Evolutionary conservation across 179 eudicot species (phyloP), one percentile per base, ranked within the genome.

Genomic region (Silene vulgaris): DNA sequence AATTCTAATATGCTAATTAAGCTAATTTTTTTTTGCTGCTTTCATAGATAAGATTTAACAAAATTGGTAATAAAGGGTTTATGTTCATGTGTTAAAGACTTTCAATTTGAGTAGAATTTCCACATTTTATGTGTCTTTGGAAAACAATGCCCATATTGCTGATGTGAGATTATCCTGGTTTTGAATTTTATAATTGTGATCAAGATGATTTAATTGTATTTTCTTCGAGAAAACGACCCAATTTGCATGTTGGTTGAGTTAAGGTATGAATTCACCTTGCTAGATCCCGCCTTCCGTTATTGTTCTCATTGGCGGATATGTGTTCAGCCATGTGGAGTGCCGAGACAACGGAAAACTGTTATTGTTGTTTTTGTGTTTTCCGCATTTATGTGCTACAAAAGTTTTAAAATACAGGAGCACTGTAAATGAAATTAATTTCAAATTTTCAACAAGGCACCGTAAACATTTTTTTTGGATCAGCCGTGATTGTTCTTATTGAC

Each of bases 1-100:
- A 74, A 60, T 71, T 81, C 67, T 48, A 23, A 77, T 74, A 43
- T 77, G 75, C 65, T 71, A 72, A 45, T 73, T 57, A 23, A 63
- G 65, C 59, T 73, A 43, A 9, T 68, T 48, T 67, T 48, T 23
- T 23, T 74, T 40, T 54, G 63, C 65, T 45, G 74, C 65, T 75
- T 50, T 62, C 37, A 45, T 50, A 30, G 32, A 16, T 69, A 28
- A 20, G 5, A 61, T 29, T n/a, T 35, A 43, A 9, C 45, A 23
- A 61, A 20, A 6, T 57, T 21, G 62, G 28, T 9, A 23, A 43
- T 57, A 57, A 76, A 59, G 57, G 65, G 57, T 69, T 69, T 69
- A 8, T 67, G 37, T 45, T 40, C 13, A 64, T 63, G 60, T 74
- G 76, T 62, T 21, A 21, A 5, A 23, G 28, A 48, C 28, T 67